A percentile compares a stretch with the other conserved stretches of the same genome.
phyloP scores from a whole-genome alignment of 225 moss, liverwort and hornwort genomes.

The Asterella californica region DNA sequence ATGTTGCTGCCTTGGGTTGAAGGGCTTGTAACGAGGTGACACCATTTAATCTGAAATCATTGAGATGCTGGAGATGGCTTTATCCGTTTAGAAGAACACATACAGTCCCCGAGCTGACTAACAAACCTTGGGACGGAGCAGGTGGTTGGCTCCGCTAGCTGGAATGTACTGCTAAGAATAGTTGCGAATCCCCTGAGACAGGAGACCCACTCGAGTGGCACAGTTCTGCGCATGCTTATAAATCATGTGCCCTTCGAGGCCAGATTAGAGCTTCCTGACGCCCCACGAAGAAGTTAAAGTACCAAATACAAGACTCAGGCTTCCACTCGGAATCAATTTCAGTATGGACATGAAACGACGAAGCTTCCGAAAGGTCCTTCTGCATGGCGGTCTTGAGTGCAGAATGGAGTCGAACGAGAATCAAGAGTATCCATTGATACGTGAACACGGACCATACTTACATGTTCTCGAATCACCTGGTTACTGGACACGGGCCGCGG shows the following conservation, averaged over 20 bases:
- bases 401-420: neutral
- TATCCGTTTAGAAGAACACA: neutral
- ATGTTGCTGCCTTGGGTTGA: neutral
- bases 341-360: neutral
- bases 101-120: neutral
- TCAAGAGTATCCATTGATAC: neutral
- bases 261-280: constrained; percentile 26
- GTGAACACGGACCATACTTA: too few relatives aligned
- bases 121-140: constrained; percentile 16
- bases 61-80: neutral
- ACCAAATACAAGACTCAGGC: neutral
- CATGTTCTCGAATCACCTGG: too few relatives aligned
- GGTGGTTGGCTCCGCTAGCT: constrained; percentile 61
- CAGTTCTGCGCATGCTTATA: constrained; percentile 65
- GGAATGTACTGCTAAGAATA: constrained; percentile 54
- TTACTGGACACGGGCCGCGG: too few relatives aligned
- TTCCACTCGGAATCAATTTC: neutral
- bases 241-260: constrained; percentile 56
- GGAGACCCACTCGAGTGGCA: constrained; percentile 76
- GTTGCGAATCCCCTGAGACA: constrained; percentile 56
- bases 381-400: neutral
- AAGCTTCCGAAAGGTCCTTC: neutral
- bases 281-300: neutral
- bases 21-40: neutral
- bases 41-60: neutral